phyloP scores from a whole-genome alignment of 371 early-diverging fungal genomes.

The Mortierella sp. region DNA sequence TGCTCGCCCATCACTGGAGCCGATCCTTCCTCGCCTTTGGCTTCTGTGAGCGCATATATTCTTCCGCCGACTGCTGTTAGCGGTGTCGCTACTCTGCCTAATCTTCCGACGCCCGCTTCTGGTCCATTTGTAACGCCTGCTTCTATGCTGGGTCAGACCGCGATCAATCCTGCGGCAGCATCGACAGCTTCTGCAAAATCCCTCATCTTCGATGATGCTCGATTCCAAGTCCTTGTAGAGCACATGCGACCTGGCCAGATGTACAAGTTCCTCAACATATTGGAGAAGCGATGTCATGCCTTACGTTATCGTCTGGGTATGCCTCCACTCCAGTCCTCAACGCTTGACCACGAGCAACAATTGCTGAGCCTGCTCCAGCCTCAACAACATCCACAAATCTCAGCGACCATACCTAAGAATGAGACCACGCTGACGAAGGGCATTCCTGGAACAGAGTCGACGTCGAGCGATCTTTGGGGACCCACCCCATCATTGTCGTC shows the following conservation, averaged over 20 bases:
- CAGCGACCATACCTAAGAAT: not conserved
- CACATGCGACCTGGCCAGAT: constrained; percentile 54
- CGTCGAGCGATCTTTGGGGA: constrained; percentile 12
- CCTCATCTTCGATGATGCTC: constrained; percentile 49
- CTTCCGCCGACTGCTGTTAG: constrained; percentile 35
- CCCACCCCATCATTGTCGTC: constrained; percentile 7
- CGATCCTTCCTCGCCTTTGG: constrained; percentile 5
- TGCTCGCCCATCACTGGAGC: constrained; percentile 28
- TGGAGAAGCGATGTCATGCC: constrained; percentile 53
- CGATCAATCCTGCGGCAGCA: not conserved
- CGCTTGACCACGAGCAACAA: constrained; percentile 39
- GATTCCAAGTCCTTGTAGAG: constrained; percentile 49
- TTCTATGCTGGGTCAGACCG: constrained; percentile 11
- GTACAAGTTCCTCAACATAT: constrained; percentile 54
- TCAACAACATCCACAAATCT: not conserved
- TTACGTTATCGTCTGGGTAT: constrained; percentile 43
- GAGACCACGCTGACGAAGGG: not conserved
- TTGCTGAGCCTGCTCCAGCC: constrained; percentile 27
- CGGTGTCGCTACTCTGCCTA: not conserved
- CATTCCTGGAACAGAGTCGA: constrained; percentile 4
- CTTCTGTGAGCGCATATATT: constrained; percentile 17
- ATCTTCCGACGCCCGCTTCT: constrained; percentile 5
- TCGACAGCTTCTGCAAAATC: constrained; percentile 28
- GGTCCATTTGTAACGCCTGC: constrained; percentile 5
- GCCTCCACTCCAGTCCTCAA: constrained; percentile 31